phyloP scores from a whole-genome alignment of 805 yeast genomes.

The Candida methanosorbosa region DNA sequence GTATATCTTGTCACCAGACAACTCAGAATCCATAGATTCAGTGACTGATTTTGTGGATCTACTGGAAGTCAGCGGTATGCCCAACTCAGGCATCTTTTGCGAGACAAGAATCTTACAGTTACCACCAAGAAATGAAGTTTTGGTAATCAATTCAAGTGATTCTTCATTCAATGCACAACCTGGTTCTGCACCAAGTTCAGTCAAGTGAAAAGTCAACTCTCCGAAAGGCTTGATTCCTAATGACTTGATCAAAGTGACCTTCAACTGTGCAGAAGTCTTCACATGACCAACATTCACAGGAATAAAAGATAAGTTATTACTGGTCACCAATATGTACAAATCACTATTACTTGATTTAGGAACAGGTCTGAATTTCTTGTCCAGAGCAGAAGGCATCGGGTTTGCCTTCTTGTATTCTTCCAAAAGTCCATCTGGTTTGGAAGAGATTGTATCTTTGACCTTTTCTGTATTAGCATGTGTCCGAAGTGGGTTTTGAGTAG shows the following conservation, averaged over 20 bases:
- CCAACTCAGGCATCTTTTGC: conserved; percentile 2
- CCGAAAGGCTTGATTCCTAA: conserved; percentile 26
- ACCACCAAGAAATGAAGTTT: conserved; percentile 23
- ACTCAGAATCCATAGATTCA: neutral
- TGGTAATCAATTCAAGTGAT: conserved; percentile 28
- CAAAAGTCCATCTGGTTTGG: too few species aligned
- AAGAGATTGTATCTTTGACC: neutral
- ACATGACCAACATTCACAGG: conserved; percentile 34
- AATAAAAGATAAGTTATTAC: conserved; percentile 49
- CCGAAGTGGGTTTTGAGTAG: neutral
- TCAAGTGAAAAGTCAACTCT: conserved; percentile 43
- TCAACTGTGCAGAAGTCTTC: conserved; percentile 27
- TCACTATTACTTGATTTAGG: conserved; percentile 23
- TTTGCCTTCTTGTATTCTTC: neutral
- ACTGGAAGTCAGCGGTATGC: neutral
- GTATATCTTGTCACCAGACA: conserved; percentile 25
- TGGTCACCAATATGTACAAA: conserved; percentile 45
- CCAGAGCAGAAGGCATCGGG: conserved; percentile 12
- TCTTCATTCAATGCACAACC: conserved; percentile 51
- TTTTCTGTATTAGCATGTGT: neutral
- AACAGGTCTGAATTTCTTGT: conserved; percentile 29
- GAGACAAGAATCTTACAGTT: conserved; percentile 13
- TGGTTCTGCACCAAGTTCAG: conserved; percentile 56
- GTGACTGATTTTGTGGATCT: neutral
- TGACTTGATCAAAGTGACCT: conserved; percentile 27